Evolutionary conservation across 208 protist genomes (phyloP).

Genomic region (Acanthamoeba royreba): DNA sequence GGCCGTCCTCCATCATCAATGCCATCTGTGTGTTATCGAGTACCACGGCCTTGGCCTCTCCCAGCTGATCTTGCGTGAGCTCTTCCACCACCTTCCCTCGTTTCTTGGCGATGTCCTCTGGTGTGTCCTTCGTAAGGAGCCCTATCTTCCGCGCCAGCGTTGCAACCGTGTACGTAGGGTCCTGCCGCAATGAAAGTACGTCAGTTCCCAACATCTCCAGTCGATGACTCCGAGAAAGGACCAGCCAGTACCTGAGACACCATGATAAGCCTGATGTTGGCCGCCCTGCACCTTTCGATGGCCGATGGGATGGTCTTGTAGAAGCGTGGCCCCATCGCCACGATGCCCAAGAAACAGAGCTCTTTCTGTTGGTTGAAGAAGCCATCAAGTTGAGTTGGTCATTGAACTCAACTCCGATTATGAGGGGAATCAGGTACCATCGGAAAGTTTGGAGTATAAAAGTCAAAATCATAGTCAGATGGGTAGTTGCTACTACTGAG

Average conservation of each 20-base stretch:
- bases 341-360: slow-evolving; percentile 29
- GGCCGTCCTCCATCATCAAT: neutral
- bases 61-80: neutral
- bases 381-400: no score
- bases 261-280: slow-evolving; percentile 8
- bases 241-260: slow-evolving; percentile 18
- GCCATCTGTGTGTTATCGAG: slow-evolving; percentile 3
- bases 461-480: slow-evolving; percentile 10
- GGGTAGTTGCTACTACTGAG: neutral
- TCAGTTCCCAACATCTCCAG: no score
- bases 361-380: slow-evolving; percentile 9
- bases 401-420: no score
- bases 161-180: neutral
- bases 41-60: neutral
- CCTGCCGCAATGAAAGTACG: no score
- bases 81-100: neutral
- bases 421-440: neutral
- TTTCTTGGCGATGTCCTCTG: slow-evolving; percentile 3
- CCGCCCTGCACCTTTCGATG: neutral
- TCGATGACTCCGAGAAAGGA: no score
- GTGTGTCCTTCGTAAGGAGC: neutral
- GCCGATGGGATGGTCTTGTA: neutral
- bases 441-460: slow-evolving; percentile 6
- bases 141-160: neutral
- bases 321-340: neutral